Evolutionary conservation across 345 rosid genomes (phyloP), one percentile per base, ranked within the genome.

Genomic region (Diplotaxis tenuifolia): DNA sequence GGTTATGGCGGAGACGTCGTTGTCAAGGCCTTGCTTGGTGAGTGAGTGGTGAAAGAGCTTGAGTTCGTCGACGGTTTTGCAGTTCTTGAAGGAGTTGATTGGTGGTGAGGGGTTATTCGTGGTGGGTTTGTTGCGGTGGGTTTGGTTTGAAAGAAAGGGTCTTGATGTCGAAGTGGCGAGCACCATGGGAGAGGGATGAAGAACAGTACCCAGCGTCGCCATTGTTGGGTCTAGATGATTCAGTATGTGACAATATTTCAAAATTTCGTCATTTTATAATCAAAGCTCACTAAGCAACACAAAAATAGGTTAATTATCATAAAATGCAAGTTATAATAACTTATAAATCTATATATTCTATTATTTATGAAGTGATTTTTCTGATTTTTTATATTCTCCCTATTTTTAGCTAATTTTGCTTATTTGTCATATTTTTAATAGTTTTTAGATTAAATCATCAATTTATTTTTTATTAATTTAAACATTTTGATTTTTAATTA

Each of bases 21-120:
- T 63, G n/a, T 31, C 72, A 2, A 74, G 79, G 15, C 86, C 83
- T 63, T 42, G 75, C 57, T 75, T 85, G 45, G 79, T 31, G 36
- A 82, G 62, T 4, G 83, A 74, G 49, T 75, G 80, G 61, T 82
- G 86, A 20, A 85, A 73, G 19, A 65, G 75, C 45, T 21, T 81
- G 70, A 88, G 72, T 75, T 85, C 81, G 2, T 72, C 66, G 23
- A 88, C 42, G 71, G 75, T 77, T 78, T 77, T 81, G 77, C 84
- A 86, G 45, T 54, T 72, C 50, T 71, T 80, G 38, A 80, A 47
- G 36, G 71, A 73, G 34, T 25, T 77, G 21, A 29, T 53, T 52
- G 66, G 40, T 8, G 71, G 62, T 9, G 56, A 11, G 28, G 8
- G 6, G 56, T 21, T 52, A 9, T 20, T 40, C 18, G 70, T 16